Percentiles rank a stretch among this genome's conserved stretches.
These are phyloP conservation scores for Botryotinia narcissicola DNA, from an alignment of 2,329 filamentous ascomycete species.

Conservation along the genomic window DNA sequence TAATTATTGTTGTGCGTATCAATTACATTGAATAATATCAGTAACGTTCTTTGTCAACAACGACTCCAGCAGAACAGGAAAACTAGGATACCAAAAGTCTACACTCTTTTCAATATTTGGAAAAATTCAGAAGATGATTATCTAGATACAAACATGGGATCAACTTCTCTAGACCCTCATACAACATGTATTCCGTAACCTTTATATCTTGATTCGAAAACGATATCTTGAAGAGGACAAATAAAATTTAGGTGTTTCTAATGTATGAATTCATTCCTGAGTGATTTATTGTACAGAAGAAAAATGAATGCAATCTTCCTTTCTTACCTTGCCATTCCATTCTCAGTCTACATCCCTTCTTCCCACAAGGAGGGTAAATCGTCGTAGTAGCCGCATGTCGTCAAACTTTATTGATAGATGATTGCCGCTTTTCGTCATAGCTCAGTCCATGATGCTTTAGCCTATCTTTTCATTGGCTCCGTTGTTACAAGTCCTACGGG, in stretches of 20 bases:
- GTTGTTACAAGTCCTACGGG: not conserved
- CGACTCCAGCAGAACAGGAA: not conserved
- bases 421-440: not conserved
- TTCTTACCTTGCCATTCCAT: not conserved
- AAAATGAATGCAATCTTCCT: not conserved
- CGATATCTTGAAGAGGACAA: not conserved
- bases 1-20: not conserved
- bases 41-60: not conserved
- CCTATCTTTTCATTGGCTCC: not conserved
- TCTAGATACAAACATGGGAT: not conserved
- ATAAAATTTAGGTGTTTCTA: not conserved
- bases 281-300: not conserved
- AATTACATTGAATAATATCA: not conserved
- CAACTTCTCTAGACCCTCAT: rapidly evolving
- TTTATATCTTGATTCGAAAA: not conserved
- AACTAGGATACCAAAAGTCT: not conserved
- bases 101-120: not conserved
- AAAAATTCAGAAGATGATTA: not conserved
- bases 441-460: not conserved
- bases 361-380: not conserved
- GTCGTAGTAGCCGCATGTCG: not conserved
- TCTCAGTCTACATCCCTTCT: not conserved
- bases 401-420: not conserved
- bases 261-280: not conserved
- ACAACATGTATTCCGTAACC: rapidly evolving